These are phyloP conservation scores for Cryptococcus sp. DNA, from an alignment of 1,284 basidiomycete genomes.

Conservation along the genomic window DNA sequence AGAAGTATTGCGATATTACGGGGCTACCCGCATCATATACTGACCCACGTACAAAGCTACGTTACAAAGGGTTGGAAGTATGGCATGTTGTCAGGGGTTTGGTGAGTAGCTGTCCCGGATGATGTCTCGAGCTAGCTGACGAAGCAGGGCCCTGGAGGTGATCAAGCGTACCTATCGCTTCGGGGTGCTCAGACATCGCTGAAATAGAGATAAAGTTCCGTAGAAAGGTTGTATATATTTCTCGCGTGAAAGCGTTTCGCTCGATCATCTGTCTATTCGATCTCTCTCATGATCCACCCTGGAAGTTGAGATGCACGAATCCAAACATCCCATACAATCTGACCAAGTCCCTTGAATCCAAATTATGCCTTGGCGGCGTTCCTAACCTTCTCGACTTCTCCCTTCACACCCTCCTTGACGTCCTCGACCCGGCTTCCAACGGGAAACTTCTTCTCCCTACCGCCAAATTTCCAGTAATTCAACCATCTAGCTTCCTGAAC, in stretches of 20 bases:
- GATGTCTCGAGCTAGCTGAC: background rate
- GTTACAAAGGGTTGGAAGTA: slow-evolving; percentile 48
- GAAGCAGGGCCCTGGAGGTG: slow-evolving; percentile 43
- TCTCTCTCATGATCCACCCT: too few species aligned
- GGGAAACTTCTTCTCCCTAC: slow-evolving; percentile 19
- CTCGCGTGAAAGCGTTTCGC: too few species aligned
- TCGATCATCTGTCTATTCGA: background rate
- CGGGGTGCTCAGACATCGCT: slow-evolving; percentile 44
- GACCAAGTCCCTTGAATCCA: too few species aligned
- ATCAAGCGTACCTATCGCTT: slow-evolving; percentile 46
- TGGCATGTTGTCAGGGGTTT: slow-evolving; percentile 46
- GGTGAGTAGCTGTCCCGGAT: slow-evolving; percentile 25
- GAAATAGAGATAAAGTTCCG: slow-evolving; percentile 23
- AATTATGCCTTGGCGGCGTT: slow-evolving; percentile 22
- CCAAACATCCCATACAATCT: too few species aligned
- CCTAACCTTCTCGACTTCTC: slow-evolving; percentile 16
- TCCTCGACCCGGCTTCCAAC: background rate
- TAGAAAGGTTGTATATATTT: too few species aligned
- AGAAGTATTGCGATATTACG: slow-evolving; percentile 54
- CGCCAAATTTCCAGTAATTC: slow-evolving; percentile 68
- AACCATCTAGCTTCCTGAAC: slow-evolving; percentile 77
- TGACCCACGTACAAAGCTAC: slow-evolving; percentile 47
- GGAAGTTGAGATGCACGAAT: too few species aligned
- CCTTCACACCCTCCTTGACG: slow-evolving; percentile 6
- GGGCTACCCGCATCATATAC: slow-evolving; percentile 50